Percentiles rank a stretch among this genome's conserved stretches.
phyloP scores from a whole-genome alignment of 2,329 filamentous ascomycete genomes.

The Catunica adiposa region DNA sequence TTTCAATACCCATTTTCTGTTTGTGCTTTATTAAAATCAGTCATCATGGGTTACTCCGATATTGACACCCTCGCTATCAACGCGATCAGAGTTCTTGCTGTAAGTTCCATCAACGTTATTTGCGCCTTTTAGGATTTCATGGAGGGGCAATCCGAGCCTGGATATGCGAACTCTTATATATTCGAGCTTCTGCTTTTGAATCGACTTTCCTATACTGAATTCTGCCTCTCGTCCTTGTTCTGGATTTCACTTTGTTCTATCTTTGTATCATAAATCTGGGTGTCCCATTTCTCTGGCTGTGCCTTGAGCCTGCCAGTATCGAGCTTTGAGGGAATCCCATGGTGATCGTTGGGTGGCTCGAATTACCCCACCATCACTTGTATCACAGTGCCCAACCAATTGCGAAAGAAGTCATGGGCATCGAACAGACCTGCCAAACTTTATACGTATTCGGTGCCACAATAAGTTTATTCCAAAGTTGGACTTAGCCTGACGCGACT shows the following conservation, averaged over 20 bases:
- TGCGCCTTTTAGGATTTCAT: constrained; percentile 2
- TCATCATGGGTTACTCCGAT: constrained; percentile 75
- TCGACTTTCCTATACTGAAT: no score
- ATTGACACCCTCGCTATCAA: constrained; percentile 85
- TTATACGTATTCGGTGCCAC: no score
- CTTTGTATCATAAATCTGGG: neutral
- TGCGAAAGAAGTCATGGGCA: no score
- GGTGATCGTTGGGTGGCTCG: neutral
- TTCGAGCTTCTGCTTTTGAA: neutral
- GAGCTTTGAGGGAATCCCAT: neutral
- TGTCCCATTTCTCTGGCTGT: neutral
- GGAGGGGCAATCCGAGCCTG: constrained; percentile 20
- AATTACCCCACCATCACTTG: neutral
- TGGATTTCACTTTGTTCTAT: no score
- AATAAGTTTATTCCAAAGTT: no score
- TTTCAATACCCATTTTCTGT: constrained; percentile 14
- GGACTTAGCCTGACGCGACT: no score
- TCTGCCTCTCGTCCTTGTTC: no score
- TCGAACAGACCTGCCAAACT: no score
- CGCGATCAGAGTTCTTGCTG: constrained; percentile 91
- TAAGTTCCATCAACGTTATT: constrained; percentile 38
- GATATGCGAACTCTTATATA: neutral
- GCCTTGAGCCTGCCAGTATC: neutral
- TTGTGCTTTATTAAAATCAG: constrained; percentile 18
- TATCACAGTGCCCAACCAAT: no score